These are phyloP conservation scores for Mycena latifolia DNA, from an alignment of 768 basidiomycete genomes.

Conservation along the genomic window DNA sequence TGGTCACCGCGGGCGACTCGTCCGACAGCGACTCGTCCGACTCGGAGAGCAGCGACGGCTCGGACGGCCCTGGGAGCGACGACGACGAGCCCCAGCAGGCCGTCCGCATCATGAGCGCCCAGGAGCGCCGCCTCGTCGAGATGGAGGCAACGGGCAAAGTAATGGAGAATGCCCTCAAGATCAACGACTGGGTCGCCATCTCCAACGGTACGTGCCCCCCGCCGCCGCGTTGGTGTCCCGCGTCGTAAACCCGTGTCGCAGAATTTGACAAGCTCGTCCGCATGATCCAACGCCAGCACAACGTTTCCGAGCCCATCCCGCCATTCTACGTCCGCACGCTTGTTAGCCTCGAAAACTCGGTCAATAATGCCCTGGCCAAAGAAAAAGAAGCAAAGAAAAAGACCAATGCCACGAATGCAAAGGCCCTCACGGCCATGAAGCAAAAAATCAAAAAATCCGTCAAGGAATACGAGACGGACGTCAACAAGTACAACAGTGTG, in stretches of 20 bases:
- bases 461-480: conserved; percentile 89
- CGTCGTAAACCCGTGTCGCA: conserved; percentile 45
- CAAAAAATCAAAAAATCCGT: conserved; percentile 94
- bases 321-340: conserved; percentile 87
- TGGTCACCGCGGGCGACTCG: conserved; percentile 70
- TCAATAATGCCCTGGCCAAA: conserved; percentile 80
- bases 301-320: conserved; percentile 87
- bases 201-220: conserved; percentile 85
- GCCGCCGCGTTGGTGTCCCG: neutral
- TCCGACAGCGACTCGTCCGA: conserved; percentile 69
- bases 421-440: conserved; percentile 96
- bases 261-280: conserved; percentile 97
- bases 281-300: conserved; percentile 90
- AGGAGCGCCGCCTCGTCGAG: conserved; percentile 93
- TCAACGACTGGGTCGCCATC: conserved; percentile 96
- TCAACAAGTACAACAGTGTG: conserved; percentile 86
- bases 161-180: conserved; percentile 95
- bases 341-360: conserved; percentile 77
- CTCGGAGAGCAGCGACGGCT: conserved; percentile 47
- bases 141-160: conserved; percentile 93
- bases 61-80: conserved; percentile 56
- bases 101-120: conserved; percentile 87
- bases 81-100: conserved; percentile 81
- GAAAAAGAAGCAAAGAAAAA: conserved; percentile 97
- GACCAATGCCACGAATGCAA: conserved; percentile 94